Evolutionary conservation across 2,329 filamentous ascomycete genomes (phyloP).

Genomic region (Fusarium tanahbumbuense): DNA sequence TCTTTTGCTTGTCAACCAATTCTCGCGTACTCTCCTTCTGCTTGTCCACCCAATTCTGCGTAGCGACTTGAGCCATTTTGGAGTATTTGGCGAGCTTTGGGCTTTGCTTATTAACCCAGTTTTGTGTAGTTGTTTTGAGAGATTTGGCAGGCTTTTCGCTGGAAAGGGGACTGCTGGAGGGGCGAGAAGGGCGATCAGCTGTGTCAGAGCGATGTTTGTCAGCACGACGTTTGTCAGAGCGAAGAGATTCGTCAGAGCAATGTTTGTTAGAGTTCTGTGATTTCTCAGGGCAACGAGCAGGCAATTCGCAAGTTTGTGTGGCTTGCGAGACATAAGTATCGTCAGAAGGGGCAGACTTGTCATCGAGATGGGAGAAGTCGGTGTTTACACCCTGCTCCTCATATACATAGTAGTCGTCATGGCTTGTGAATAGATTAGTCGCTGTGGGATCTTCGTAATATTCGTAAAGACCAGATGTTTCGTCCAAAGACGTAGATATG

Average conservation of each 20-base stretch:
- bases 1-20: not conserved
- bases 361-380: not conserved
- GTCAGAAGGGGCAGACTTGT: not conserved
- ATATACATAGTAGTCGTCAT: not conserved
- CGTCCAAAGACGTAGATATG: not conserved
- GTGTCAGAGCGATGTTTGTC: not conserved
- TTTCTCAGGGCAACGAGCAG: not conserved
- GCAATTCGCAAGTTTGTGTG: not conserved
- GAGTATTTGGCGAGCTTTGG: not conserved
- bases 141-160: not conserved
- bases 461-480: not conserved
- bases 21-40: not conserved
- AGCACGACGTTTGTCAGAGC: not conserved
- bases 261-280: not conserved
- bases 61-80: not conserved
- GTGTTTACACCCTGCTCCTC: not conserved
- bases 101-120: not conserved
- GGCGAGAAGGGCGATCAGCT: not conserved
- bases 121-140: not conserved
- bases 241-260: not conserved
- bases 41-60: not conserved
- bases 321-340: not conserved
- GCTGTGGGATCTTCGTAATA: not conserved
- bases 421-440: not conserved
- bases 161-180: not conserved